Conservation (phyloP, 768 basidiomycete species). For the Fomitopsis serialis region DNA sequence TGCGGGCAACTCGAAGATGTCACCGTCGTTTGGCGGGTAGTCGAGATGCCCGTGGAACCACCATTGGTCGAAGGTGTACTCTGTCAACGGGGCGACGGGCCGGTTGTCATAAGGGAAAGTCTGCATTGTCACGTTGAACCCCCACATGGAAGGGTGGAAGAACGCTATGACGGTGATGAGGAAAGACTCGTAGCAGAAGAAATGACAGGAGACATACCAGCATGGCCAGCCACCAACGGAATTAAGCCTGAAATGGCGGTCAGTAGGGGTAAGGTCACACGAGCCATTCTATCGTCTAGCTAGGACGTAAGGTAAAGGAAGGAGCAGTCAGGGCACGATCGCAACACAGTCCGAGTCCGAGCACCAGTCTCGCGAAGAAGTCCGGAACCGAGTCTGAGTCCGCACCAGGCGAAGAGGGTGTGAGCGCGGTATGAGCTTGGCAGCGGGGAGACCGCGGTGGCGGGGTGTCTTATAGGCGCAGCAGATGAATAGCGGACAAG, state of each 20-base stretch:
- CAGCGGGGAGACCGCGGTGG: neutral
- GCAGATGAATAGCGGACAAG: neutral
- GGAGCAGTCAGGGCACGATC: too few species aligned
- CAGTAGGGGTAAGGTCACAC: slow-evolving; percentile 1
- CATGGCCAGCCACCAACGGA: slow-evolving; percentile 12
- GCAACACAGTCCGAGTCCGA: too few species aligned
- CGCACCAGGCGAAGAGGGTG: neutral
- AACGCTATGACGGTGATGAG: slow-evolving; percentile 30
- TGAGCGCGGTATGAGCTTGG: neutral
- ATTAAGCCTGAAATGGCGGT: slow-evolving; percentile 7
- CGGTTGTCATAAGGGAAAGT: slow-evolving; percentile 61
- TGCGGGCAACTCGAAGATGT: slow-evolving; percentile 56
- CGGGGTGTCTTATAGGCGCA: neutral
- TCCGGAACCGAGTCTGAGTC: neutral
- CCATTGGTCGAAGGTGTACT: slow-evolving; percentile 37
- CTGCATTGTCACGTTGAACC: slow-evolving; percentile 57
- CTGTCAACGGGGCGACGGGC: slow-evolving; percentile 39
- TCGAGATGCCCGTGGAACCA: slow-evolving; percentile 63
- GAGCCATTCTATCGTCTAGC: neutral
- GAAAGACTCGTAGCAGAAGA: neutral
- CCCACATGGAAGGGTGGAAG: slow-evolving; percentile 57
- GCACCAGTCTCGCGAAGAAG: slow-evolving; percentile 2
- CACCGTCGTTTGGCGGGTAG: slow-evolving; percentile 49
- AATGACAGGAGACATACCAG: slow-evolving; percentile 5
- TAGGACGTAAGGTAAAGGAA: neutral